These are phyloP conservation scores for Gamarada debralockiae DNA, from an alignment of 495 filamentous ascomycete genomes.

Conservation along the genomic window DNA sequence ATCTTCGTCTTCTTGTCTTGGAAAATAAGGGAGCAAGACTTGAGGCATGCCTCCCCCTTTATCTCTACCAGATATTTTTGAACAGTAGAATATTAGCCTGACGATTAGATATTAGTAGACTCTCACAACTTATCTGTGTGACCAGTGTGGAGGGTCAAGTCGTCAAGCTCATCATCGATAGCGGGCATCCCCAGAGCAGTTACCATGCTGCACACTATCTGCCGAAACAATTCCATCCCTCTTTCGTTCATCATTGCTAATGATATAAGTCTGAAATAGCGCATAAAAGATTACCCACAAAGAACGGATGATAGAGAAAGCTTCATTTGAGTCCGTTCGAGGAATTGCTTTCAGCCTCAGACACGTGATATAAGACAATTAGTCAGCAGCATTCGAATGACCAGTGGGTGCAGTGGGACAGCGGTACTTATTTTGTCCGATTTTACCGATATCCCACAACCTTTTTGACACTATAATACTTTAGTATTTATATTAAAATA, in stretches of 20 bases:
- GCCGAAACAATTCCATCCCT: not conserved
- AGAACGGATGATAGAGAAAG: too few relatives aligned
- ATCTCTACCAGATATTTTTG: constrained; percentile 2
- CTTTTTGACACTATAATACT: too few relatives aligned
- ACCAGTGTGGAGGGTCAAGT: not conserved
- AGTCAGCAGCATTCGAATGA: too few relatives aligned
- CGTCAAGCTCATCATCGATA: constrained; percentile 2
- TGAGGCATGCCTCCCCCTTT: not conserved
- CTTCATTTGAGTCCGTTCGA: too few relatives aligned
- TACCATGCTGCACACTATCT: not conserved
- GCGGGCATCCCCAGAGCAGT: not conserved
- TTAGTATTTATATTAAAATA: too few relatives aligned
- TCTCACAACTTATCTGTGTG: not conserved
- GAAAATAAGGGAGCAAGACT: not conserved
- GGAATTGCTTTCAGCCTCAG: too few relatives aligned
- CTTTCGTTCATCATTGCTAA: not conserved
- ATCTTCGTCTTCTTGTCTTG: not conserved
- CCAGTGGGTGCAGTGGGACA: too few relatives aligned
- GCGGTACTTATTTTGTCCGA: too few relatives aligned
- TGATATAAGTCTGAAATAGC: too few relatives aligned
- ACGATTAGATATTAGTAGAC: not conserved
- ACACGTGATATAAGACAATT: too few relatives aligned
- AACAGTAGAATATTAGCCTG: not conserved
- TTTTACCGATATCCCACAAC: too few relatives aligned
- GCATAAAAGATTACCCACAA: too few relatives aligned